Conservation (phyloP, 2,329 filamentous ascomycete species). For the Phyllosticta citriasiana region DNA sequence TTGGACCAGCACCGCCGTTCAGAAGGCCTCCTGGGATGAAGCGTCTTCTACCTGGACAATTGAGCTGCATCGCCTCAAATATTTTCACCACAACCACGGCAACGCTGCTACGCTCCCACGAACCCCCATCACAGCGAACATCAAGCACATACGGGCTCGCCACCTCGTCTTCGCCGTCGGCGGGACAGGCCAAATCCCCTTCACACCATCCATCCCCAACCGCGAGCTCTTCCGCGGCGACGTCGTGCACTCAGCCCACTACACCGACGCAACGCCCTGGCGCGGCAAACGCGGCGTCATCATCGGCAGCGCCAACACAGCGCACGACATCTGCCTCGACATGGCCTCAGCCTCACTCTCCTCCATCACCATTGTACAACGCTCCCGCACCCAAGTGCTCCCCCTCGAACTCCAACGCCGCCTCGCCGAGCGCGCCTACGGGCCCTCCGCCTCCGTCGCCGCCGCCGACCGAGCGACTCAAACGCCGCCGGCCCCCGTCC, state of each 20-base stretch:
- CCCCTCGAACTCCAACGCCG: slow-evolving; percentile 15
- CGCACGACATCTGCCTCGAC: slow-evolving; percentile 40
- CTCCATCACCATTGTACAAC: slow-evolving; percentile 39
- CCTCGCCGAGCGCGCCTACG: slow-evolving; percentile 8
- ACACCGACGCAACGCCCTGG: slow-evolving; percentile 23
- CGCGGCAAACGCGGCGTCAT: slow-evolving; percentile 36
- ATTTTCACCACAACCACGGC: slow-evolving; percentile 14
- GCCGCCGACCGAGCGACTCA: slow-evolving; percentile 16
- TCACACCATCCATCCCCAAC: slow-evolving; percentile 17
- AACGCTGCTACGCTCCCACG: slow-evolving; percentile 18
- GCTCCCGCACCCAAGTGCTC: slow-evolving; percentile 31
- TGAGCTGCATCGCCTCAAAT: slow-evolving; percentile 17
- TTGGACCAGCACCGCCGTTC: slow-evolving; percentile 28
- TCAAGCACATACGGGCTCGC: slow-evolving; percentile 9
- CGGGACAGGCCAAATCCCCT: slow-evolving; percentile 16
- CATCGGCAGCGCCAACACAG: slow-evolving; percentile 40
- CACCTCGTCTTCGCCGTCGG: slow-evolving; percentile 28
- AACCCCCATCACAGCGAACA: slow-evolving; percentile 20
- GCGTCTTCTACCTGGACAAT: slow-evolving; percentile 29
- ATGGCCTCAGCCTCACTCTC: slow-evolving; percentile 33
- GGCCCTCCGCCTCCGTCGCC: slow-evolving; percentile 19
- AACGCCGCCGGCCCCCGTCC: background rate
- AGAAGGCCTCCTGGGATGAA: slow-evolving; percentile 30
- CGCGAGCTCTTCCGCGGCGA: slow-evolving; percentile 22
- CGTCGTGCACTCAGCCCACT: slow-evolving; percentile 26